These are phyloP conservation scores for Coprinopsis marcescibilis DNA, from an alignment of 768 basidiomycete genomes.

Conservation along the genomic window DNA sequence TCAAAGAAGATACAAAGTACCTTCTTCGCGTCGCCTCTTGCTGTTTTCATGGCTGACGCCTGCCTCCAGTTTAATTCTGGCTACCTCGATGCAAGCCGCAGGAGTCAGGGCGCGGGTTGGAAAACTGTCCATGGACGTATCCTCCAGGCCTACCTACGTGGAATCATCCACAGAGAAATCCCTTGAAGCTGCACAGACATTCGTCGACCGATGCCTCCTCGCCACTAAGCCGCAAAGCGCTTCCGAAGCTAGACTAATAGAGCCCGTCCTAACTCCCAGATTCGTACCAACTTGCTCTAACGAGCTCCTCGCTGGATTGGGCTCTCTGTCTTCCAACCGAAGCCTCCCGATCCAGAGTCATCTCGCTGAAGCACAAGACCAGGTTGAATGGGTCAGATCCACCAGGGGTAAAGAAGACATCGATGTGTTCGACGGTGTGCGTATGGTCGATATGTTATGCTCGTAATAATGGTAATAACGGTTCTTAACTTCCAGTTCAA, in stretches of 20 bases:
- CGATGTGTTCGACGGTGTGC: constrained; percentile 67
- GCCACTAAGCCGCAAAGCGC: constrained; percentile 31
- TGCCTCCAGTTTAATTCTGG: constrained; percentile 64
- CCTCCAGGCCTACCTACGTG: constrained; percentile 62
- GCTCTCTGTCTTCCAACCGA: constrained; percentile 40
- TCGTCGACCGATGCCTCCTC: constrained; percentile 46
- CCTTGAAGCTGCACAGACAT: constrained; percentile 45
- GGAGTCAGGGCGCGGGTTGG: constrained; percentile 83
- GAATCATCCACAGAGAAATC: constrained; percentile 52
- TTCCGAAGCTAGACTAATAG: constrained; percentile 41
- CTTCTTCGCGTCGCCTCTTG: background rate
- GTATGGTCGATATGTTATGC: no score
- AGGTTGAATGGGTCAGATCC: constrained; percentile 63
- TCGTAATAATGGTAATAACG: no score
- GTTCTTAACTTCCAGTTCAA: constrained; percentile 22
- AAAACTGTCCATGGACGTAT: constrained; percentile 76
- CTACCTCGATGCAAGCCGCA: constrained; percentile 60
- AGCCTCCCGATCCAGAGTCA: constrained; percentile 72
- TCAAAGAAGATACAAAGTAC: constrained; percentile 77
- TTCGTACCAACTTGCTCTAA: constrained; percentile 88
- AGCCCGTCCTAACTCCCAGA: constrained; percentile 83
- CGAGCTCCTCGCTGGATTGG: constrained; percentile 58
- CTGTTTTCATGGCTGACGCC: background rate
- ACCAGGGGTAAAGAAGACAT: constrained; percentile 64
- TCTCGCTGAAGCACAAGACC: constrained; percentile 73